A percentile compares a stretch with the other conserved stretches of the same genome.
These are phyloP conservation scores for Cercospora zeae-maydis DNA, from an alignment of 2,329 filamentous ascomycete genomes.

Conservation along the genomic window DNA sequence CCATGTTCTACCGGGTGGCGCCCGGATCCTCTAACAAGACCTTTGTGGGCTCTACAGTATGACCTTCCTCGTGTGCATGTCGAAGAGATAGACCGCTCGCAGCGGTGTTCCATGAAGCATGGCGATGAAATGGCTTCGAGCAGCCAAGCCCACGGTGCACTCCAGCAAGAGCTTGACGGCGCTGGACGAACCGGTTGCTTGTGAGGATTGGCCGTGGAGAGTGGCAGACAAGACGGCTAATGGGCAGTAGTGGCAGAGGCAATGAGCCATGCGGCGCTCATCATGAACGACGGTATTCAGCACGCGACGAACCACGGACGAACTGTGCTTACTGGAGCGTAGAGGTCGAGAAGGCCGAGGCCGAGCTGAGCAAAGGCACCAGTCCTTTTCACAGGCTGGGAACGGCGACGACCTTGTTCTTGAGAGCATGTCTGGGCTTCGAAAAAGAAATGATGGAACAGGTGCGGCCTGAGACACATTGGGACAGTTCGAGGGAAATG, in stretches of 20 bases:
- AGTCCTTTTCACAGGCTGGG: conserved; percentile 90
- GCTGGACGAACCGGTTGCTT: conserved; percentile 56
- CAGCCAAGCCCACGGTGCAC: conserved; percentile 34
- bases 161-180: conserved; percentile 57
- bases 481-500: neutral
- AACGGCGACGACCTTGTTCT: conserved; percentile 75
- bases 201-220: conserved; percentile 46
- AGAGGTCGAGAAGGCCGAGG: conserved; percentile 80
- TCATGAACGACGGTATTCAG: conserved; percentile 42
- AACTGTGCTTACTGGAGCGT: conserved; percentile 26
- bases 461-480: conserved; percentile 23
- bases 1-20: neutral
- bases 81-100: neutral
- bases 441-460: conserved; percentile 89
- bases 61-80: neutral
- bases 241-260: conserved; percentile 43
- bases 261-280: conserved; percentile 36
- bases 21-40: neutral
- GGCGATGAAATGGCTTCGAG: conserved; percentile 38
- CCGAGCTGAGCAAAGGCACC: conserved; percentile 63
- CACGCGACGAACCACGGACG: neutral
- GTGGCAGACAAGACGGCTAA: conserved; percentile 17
- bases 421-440: conserved; percentile 81
- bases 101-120: neutral
- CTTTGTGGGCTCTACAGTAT: neutral